Evolutionary conservation across 305 asterid genomes (phyloP).

Genomic region (Plantago coronopus): DNA sequence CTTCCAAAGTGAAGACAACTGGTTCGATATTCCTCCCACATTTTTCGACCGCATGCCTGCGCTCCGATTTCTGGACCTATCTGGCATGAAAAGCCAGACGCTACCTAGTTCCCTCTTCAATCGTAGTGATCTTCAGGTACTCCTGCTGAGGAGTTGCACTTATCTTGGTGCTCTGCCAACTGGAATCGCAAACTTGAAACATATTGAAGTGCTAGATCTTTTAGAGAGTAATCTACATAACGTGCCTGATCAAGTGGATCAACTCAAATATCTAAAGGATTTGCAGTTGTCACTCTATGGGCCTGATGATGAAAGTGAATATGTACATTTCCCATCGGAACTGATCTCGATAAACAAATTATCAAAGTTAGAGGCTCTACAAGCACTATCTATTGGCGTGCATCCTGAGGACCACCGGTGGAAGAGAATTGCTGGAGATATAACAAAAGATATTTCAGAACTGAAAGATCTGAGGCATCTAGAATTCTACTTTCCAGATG

Average conservation of each 20-base stretch:
- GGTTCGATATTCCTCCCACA: constrained; percentile 13
- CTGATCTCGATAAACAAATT: constrained; percentile 17
- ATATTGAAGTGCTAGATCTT: constrained; percentile 27
- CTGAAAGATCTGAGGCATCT: constrained; percentile 25
- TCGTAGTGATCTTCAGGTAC: constrained; percentile 19
- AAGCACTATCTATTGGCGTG: constrained; percentile 20
- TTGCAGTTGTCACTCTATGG: constrained; percentile 27
- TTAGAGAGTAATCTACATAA: constrained; percentile 24
- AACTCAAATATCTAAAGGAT: constrained; percentile 18
- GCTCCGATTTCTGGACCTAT: constrained; percentile 24
- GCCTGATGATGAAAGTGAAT: constrained; percentile 27
- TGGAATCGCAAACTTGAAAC: constrained; percentile 14
- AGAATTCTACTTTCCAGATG: constrained; percentile 24
- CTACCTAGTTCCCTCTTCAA: constrained; percentile 24
- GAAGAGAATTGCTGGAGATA: constrained; percentile 8
- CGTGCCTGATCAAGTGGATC: constrained; percentile 22
- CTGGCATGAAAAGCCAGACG: constrained; percentile 22
- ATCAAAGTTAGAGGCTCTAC: constrained; percentile 17
- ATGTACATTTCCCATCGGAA: constrained; percentile 13
- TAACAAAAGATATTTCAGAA: constrained; percentile 8
- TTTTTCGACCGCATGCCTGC: constrained; percentile 22
- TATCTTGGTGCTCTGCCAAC: constrained; percentile 14
- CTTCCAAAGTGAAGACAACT: constrained; percentile 20
- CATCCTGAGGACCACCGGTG: constrained; percentile 30
- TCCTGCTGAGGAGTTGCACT: constrained; percentile 23